Evolutionary conservation across 768 basidiomycete species (phyloP).

Genomic region (Mycena venus): DNA sequence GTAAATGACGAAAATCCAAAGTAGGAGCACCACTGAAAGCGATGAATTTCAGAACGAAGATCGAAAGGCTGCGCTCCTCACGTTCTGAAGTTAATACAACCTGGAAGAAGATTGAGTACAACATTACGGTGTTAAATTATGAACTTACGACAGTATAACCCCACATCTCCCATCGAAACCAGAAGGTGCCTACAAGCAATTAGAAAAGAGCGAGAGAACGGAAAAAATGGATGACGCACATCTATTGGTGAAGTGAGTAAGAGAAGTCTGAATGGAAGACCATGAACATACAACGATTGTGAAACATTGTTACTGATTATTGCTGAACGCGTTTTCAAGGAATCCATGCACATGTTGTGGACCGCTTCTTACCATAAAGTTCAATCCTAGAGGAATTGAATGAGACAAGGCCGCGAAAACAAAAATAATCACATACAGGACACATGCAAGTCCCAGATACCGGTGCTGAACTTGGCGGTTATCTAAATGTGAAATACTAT

Average conservation of each 20-base stretch:
- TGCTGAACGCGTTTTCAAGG: not conserved
- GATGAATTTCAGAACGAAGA: not conserved
- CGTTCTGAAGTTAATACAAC: conserved; percentile 24
- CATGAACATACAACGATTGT: not conserved
- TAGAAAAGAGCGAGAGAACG: not conserved
- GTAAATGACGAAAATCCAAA: conserved; percentile 48
- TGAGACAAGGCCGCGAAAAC: not conserved
- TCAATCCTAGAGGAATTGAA: not conserved
- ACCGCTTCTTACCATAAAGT: conserved; percentile 8
- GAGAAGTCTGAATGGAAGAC: not conserved
- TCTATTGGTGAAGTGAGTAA: not conserved
- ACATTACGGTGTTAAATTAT: conserved; percentile 25
- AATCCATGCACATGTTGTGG: not conserved
- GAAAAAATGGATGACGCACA: not conserved
- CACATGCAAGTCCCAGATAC: conserved; percentile 43
- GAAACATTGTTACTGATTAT: conserved; percentile 3
- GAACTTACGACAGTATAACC: conserved; percentile 38
- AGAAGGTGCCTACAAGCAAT: conserved; percentile 36
- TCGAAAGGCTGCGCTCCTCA: not conserved
- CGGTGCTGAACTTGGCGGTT: conserved; percentile 37
- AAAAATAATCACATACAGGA: conserved; percentile 34
- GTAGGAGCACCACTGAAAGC: conserved; percentile 41
- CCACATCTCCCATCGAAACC: conserved; percentile 46
- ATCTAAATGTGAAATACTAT: not conserved
- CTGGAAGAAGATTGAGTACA: not conserved